These are phyloP conservation scores for Plantago rigida DNA, from an alignment of 305 asterid genomes.

Conservation along the genomic window DNA sequence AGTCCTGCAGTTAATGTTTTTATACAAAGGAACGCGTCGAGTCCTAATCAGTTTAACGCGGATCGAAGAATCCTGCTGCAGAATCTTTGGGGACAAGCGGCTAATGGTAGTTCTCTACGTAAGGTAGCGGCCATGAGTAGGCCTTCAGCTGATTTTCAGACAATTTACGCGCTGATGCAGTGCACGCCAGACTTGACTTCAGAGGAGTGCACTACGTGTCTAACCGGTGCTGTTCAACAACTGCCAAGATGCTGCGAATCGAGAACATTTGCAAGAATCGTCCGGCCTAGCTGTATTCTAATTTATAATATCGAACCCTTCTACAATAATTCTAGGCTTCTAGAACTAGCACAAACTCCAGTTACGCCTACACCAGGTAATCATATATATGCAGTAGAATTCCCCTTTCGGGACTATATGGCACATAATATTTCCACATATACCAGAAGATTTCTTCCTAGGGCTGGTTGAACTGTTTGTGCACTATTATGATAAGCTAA, in stretches of 20 bases:
- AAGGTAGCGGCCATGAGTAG: slow-evolving; percentile 27
- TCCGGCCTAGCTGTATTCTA: slow-evolving; percentile 25
- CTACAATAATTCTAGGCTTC: not conserved
- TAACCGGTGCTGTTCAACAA: not conserved
- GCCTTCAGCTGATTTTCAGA: slow-evolving; percentile 4
- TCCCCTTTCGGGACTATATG: too few relatives aligned
- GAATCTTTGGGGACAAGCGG: slow-evolving; percentile 21
- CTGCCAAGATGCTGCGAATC: slow-evolving; percentile 10
- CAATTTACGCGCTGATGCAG: slow-evolving; percentile 31
- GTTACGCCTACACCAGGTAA: too few relatives aligned
- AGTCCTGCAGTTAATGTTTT: not conserved
- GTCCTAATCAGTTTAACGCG: slow-evolving; percentile 1
- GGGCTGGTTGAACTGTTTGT: too few relatives aligned
- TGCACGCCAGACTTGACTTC: slow-evolving; percentile 33
- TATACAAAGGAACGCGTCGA: not conserved
- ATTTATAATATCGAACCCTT: slow-evolving; percentile 20
- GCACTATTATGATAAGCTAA: too few relatives aligned
- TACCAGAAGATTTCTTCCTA: too few relatives aligned
- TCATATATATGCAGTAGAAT: too few relatives aligned
- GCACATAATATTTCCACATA: too few relatives aligned
- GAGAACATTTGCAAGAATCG: slow-evolving; percentile 14
- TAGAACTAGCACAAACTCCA: too few relatives aligned
- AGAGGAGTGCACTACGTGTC: slow-evolving; percentile 28
- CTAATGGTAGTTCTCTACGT: slow-evolving; percentile 15
- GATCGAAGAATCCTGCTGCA: slow-evolving; percentile 13